phyloP scores from a whole-genome alignment of 2,329 filamentous ascomycete genomes.

The Cryphonectria nitschkei region DNA sequence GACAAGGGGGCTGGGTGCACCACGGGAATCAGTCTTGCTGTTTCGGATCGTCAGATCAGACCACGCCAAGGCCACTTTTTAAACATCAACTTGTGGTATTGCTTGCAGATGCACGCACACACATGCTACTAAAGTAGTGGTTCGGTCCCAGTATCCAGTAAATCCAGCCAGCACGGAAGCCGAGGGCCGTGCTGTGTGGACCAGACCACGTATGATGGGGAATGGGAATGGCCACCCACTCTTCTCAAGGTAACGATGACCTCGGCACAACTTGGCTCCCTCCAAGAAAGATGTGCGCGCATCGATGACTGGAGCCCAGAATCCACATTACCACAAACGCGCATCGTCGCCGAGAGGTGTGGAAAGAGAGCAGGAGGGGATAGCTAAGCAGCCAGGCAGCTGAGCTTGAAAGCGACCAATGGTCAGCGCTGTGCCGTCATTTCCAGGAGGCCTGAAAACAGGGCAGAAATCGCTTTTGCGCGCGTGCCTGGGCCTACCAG shows the following conservation, averaged over 20 bases:
- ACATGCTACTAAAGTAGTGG: neutral
- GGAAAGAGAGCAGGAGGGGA: neutral
- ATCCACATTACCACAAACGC: neutral
- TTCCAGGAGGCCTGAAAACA: neutral
- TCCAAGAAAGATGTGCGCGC: neutral
- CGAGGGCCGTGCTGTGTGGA: neutral
- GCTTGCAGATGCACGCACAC: slow-evolving; percentile 1
- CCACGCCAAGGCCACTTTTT: slow-evolving; percentile 1
- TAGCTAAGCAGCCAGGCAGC: neutral
- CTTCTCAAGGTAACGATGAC: neutral
- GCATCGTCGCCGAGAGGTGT: neutral
- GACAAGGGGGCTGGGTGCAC: slow-evolving; percentile 2
- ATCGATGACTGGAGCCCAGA: neutral
- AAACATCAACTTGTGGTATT: neutral
- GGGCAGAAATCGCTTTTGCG: slow-evolving; percentile 7
- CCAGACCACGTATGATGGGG: neutral
- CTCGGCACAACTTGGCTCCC: neutral
- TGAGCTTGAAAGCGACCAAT: neutral
- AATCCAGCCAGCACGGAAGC: neutral
- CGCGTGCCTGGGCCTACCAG: slow-evolving; percentile 3
- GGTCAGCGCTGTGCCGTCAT: slow-evolving; percentile 8
- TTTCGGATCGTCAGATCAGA: slow-evolving; percentile 1
- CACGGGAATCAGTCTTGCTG: neutral
- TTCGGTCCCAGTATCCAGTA: neutral
- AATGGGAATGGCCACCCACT: neutral